These are phyloP conservation scores for Candida silvatica DNA, from an alignment of 805 yeast genomes.

Conservation along the genomic window DNA sequence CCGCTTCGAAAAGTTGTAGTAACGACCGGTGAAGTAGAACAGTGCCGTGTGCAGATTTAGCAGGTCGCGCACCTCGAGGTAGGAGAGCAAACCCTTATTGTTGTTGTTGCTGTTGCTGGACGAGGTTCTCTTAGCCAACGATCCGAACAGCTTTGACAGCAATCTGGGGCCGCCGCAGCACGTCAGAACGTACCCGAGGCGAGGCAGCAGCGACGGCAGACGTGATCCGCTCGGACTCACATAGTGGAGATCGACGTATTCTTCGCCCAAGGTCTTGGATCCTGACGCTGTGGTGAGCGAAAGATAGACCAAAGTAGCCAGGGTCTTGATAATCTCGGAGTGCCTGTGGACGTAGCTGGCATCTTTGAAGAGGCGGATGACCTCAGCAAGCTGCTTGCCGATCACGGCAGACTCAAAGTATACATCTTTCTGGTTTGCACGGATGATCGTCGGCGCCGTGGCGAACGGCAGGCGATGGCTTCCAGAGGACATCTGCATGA, in stretches of 20 bases:
- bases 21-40: constrained; percentile 77
- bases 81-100: constrained; percentile 21
- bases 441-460: constrained; percentile 82
- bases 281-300: constrained; percentile 67
- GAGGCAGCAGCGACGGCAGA: constrained; percentile 34
- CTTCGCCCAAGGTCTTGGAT: constrained; percentile 85
- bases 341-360: constrained; percentile 58
- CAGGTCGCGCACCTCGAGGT: constrained; percentile 39
- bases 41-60: constrained; percentile 68
- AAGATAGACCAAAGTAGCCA: constrained; percentile 57
- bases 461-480: constrained; percentile 52
- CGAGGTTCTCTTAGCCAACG: background rate
- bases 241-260: constrained; percentile 76
- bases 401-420: constrained; percentile 50
- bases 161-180: constrained; percentile 29
- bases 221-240: constrained; percentile 44
- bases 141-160: background rate
- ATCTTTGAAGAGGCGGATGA: constrained; percentile 45
- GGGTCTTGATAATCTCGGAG: constrained; percentile 50
- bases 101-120: background rate
- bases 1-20: constrained; percentile 71
- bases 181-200: constrained; percentile 51
- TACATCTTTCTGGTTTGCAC: constrained; percentile 86
- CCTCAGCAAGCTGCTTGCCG: constrained; percentile 45
- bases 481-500: no score